Conservation (phyloP, 768 basidiomycete genomes). For the Pulveroboletus sp. region DNA sequence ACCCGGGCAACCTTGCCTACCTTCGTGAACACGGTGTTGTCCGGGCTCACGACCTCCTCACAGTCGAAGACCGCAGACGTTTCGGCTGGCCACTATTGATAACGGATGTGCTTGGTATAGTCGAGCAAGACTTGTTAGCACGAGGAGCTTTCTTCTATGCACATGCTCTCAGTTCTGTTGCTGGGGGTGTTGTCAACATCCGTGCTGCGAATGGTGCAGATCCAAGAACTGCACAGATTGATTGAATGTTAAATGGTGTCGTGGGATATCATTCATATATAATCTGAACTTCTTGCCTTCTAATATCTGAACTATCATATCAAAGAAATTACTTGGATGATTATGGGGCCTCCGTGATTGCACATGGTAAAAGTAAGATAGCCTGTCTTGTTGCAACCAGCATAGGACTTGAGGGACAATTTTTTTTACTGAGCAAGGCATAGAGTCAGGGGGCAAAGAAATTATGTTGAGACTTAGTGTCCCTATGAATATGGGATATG, state of each 20-base stretch:
- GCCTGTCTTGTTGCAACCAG: too few relatives aligned
- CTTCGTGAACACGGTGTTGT: slow-evolving; percentile 36
- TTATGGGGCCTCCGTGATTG: too few relatives aligned
- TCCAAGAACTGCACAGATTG: slow-evolving; percentile 35
- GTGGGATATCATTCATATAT: background rate
- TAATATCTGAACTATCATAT: too few relatives aligned
- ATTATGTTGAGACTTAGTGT: too few relatives aligned
- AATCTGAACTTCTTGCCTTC: background rate
- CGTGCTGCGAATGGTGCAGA: slow-evolving; percentile 39
- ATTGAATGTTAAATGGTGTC: slow-evolving; percentile 18
- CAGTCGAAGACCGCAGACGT: slow-evolving; percentile 37
- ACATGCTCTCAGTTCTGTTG: slow-evolving; percentile 40
- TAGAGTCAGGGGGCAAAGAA: too few relatives aligned
- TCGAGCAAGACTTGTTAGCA: slow-evolving; percentile 42
- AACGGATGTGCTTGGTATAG: slow-evolving; percentile 40
- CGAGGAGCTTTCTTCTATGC: slow-evolving; percentile 40
- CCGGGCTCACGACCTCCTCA: slow-evolving; percentile 39
- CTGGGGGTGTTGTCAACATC: slow-evolving; percentile 39
- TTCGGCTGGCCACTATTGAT: slow-evolving; percentile 43
- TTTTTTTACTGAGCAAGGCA: too few relatives aligned
- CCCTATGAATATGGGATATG: too few relatives aligned
- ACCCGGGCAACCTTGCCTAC: slow-evolving; percentile 31
- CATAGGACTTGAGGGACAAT: too few relatives aligned
- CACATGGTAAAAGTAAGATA: too few relatives aligned
- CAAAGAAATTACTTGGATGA: too few relatives aligned